Percentiles rank a stretch among this genome's conserved stretches.
phyloP scores from a whole-genome alignment of 257 asterid species.

The Salvia miltiorrhiza region DNA sequence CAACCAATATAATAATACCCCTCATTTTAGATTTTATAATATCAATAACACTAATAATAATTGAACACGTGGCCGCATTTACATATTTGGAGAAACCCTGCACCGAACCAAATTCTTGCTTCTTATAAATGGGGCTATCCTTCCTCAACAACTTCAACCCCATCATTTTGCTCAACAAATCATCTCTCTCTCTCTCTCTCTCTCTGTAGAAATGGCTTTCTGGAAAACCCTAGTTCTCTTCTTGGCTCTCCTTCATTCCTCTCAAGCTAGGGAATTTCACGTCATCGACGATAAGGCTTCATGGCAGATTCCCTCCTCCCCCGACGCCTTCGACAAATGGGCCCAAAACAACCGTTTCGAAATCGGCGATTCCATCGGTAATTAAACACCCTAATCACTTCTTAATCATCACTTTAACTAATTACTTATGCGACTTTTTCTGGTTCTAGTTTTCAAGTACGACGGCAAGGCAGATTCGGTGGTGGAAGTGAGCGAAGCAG shows the following conservation, averaged over 20 bases:
- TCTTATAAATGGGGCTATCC: constrained; percentile 18
- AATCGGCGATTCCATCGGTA: constrained; percentile 63
- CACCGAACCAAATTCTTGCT: not conserved
- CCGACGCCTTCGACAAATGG: constrained; percentile 47
- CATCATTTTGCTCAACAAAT: not conserved
- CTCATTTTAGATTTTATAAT: not conserved
- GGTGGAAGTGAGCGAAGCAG: constrained; percentile 39
- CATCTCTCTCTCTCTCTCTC: not conserved
- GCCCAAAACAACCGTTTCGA: constrained; percentile 40
- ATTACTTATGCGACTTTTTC: too few species aligned
- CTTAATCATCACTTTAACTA: too few species aligned
- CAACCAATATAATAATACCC: not conserved
- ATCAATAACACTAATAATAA: not conserved
- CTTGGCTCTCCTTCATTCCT: constrained; percentile 23
- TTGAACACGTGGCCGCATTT: not conserved
- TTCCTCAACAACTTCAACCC: too few species aligned
- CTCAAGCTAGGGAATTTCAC: constrained; percentile 36
- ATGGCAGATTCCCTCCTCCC: constrained; percentile 59
- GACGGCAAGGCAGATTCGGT: constrained; percentile 46
- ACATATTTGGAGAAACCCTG: not conserved
- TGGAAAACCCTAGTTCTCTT: constrained; percentile 22
- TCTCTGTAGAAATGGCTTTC: constrained; percentile 32
- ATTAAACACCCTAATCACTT: not conserved
- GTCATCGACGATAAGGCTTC: constrained; percentile 30
- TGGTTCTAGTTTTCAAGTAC: constrained; percentile 51